Base-by-base conservation (phyloP, 352 stramenopile genomes). In the Thalassiosira delicatula region DNA sequence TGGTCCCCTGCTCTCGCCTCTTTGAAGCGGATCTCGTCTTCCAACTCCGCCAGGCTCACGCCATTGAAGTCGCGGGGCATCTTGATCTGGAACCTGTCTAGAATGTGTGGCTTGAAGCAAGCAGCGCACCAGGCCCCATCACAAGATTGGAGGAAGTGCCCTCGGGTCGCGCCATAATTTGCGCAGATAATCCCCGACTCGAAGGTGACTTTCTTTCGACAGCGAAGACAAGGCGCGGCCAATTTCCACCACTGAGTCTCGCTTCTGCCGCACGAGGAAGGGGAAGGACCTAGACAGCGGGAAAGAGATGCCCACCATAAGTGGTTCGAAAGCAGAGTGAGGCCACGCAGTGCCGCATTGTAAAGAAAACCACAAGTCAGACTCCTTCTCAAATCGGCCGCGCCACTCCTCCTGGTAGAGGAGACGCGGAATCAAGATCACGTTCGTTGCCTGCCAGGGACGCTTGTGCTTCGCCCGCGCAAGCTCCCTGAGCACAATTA, bases 391-490 rank as follows among this genome's bases (percentile, higher is more conserved):
- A 51, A 79, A 79, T 14, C 70, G 56, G 11, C 2, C 30, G 2
- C 59, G 59, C 70, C 70, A 79, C 37, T 79, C 71, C 32, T 79
- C 71, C 46, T 69, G 40, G 21, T 72, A 79, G 3, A 79, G 33
- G 17, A 76, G 27, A 56, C 57, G 59, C 60, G 71, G 44, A 60
- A 79, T 72, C 5, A 79, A 29, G 1, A 79, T 51, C 12, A 79
- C 60, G 67, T 79, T 59, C 1, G 70, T 79, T 1, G 25, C 32
- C 5, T 54, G 21, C 23, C 35, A 49, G 21, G 46, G 57, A 25
- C 42, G 56, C 25, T 79, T 79, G 2, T 70, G 59, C 4, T 30
- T 12, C 0, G 71, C 35, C 54, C 63, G 2, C 0, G 71, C 29
- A 4, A 73, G 19, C 42, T 73, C 23, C 27, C 71, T 71, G 7